Evolutionary conservation across 805 yeast species (phyloP), one percentile per base, ranked within the genome.

Genomic region (Zygoascus biomembranicola): DNA sequence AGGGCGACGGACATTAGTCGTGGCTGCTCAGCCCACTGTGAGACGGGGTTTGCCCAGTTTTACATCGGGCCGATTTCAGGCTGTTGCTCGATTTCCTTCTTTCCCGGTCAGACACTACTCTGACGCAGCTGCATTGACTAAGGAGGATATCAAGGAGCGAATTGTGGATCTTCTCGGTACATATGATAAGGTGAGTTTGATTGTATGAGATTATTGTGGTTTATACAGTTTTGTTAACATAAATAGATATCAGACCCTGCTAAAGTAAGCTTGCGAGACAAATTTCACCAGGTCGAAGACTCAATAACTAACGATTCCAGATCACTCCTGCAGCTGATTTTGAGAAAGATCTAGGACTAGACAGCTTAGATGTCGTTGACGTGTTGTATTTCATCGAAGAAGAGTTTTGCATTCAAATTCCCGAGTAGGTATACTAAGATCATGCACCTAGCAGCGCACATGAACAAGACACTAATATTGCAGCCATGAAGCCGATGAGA

Each of bases 371-470:
- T 67, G 86, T 94, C 58, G 96, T 92, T 58, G 99, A 92, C 75
- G 90, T 94, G 53, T 79, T 94, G 63, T 96, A 94, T 71, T 96
- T 96, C 54, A 84, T 92, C 66, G 99, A 92, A 77, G 97, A 90
- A 77, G 90, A 84, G 69, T 84, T 84, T 60, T 76, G 75, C 54
- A 69, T 76, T 55, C 76, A 65, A 63, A 68, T 68, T 59, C 60
- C 94, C 26, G 96, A 88, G 77, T 60, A 53, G 43, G 64, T 53
- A 19, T 31, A 13, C 5, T 43, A 16, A n/a, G 11, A 35, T 18
- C 13, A n/a, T 6, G 20, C 45, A 42, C 45, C 39, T n/a, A n/a
- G 20, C 10, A 18, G 8, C 3, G 16, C 26, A 16, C 42, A 4
- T 37, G 4, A 31, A 6, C 49, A 4, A 4, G 8, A 44, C 28